A percentile compares a stretch with the other conserved stretches of the same genome.
Conservation (phyloP, 2,329 filamentous ascomycete genomes). For the Hypoxylon sp. region DNA sequence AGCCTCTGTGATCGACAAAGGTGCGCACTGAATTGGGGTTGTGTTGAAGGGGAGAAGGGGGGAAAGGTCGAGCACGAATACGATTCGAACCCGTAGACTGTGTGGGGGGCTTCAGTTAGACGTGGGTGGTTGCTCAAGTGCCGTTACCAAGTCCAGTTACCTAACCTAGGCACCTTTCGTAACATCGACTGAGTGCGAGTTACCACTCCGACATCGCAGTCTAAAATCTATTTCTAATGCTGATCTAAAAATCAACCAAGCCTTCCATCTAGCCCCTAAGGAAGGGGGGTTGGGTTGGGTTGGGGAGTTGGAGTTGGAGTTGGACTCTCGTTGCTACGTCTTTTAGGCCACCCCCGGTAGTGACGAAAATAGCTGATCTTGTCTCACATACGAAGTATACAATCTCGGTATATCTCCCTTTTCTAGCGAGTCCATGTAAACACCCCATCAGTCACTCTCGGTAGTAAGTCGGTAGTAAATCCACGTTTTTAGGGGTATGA, state of each 20-base stretch:
- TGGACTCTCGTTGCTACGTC: not conserved
- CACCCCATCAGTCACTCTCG: not conserved
- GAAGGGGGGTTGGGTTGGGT: too few relatives aligned
- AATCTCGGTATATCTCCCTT: not conserved
- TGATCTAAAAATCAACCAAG: not conserved
- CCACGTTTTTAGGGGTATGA: slow-evolving; percentile 1
- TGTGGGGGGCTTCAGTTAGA: not conserved
- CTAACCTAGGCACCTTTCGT: not conserved
- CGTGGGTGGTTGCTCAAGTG: not conserved
- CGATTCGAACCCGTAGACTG: not conserved
- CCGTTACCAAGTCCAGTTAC: slow-evolving; percentile 1
- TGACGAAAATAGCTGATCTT: slow-evolving; percentile 1
- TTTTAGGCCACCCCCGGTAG: slow-evolving; percentile 1
- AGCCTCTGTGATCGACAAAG: slow-evolving; percentile 1
- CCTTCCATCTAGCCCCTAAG: not conserved
- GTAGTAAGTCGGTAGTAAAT: not conserved
- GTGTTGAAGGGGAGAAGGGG: not conserved
- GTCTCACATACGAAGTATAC: not conserved
- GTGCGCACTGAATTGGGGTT: not conserved
- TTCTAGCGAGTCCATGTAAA: not conserved
- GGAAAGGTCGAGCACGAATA: not conserved
- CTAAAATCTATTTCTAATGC: not conserved
- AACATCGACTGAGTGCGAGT: not conserved
- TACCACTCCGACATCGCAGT: not conserved
- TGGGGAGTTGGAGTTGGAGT: not conserved